A percentile compares a stretch with the other conserved stretches of the same genome.
Conservation (phyloP, 163 green algal genomes). For the Chloromonas sp. region DNA sequence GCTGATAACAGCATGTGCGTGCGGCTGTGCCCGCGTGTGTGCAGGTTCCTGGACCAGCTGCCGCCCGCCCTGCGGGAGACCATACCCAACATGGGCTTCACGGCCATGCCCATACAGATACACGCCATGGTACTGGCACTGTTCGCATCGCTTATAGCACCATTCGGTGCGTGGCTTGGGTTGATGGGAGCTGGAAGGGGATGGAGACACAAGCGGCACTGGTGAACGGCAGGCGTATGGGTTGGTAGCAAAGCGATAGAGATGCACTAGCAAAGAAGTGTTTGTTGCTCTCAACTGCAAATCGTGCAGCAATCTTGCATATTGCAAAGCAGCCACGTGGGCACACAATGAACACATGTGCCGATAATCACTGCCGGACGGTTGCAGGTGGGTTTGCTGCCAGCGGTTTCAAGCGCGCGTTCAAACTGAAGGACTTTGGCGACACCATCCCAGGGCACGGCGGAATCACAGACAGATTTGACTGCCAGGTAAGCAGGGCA, state of each 20-base stretch:
- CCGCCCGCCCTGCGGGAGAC: slow-evolving; percentile 9
- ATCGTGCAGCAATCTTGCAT: no score
- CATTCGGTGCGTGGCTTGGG: slow-evolving; percentile 72
- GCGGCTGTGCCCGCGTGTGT: no score
- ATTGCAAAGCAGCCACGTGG: no score
- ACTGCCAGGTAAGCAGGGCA: slow-evolving; percentile 58
- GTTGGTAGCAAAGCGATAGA: not conserved
- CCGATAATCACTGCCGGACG: no score
- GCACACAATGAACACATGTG: no score
- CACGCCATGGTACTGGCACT: slow-evolving; percentile 76
- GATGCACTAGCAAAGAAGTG: no score
- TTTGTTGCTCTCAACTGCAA: no score
- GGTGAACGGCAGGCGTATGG: not conserved
- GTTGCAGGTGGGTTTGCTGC: slow-evolving; percentile 89
- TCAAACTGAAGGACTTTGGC: slow-evolving; percentile 99
- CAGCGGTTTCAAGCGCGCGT: slow-evolving; percentile 97
- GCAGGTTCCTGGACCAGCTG: slow-evolving; percentile 9
- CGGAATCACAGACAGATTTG: slow-evolving; percentile 96
- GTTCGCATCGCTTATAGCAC: slow-evolving; percentile 94
- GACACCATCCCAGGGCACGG: slow-evolving; percentile 96
- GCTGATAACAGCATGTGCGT: no score
- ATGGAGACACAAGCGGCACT: not conserved
- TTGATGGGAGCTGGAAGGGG: not conserved
- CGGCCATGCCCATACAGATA: slow-evolving; percentile 44
- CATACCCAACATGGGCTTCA: slow-evolving; percentile 15